These are phyloP conservation scores for Emericellopsis atlantica DNA, from an alignment of 2,329 filamentous ascomycete genomes.

Conservation along the genomic window DNA sequence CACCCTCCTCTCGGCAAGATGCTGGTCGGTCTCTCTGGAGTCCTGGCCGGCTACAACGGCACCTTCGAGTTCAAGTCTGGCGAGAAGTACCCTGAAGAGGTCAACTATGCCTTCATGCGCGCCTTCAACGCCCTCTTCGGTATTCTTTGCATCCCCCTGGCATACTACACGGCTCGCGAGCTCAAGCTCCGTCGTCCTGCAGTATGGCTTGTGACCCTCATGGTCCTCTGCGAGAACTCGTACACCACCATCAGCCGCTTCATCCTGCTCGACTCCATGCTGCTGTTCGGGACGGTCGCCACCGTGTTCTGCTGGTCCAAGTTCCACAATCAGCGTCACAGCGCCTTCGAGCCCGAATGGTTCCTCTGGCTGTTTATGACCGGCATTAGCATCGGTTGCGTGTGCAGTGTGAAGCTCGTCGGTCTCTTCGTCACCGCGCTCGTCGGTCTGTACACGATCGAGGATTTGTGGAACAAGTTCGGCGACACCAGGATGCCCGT, in stretches of 20 bases:
- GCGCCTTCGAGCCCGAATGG: constrained; percentile 86
- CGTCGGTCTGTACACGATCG: constrained; percentile 87
- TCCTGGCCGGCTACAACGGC: constrained; percentile 94
- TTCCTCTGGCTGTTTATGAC: constrained; percentile 90
- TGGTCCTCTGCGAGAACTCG: constrained; percentile 98
- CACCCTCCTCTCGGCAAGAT: constrained; percentile 97
- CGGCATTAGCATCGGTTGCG: constrained; percentile 90
- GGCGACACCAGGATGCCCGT: constrained; percentile 85
- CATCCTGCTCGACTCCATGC: constrained; percentile 96
- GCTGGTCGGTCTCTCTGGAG: constrained; percentile 91
- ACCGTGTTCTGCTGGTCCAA: constrained; percentile 96
- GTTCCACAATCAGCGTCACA: constrained; percentile 78
- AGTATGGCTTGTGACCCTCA: constrained; percentile 89
- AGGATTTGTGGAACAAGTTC: constrained; percentile 98
- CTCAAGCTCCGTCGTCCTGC: constrained; percentile 75
- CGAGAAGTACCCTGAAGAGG: constrained; percentile 82
- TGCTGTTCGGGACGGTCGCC: constrained; percentile 96
- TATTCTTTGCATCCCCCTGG: constrained; percentile 80
- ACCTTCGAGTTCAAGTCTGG: constrained; percentile 99
- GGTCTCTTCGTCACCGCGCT: constrained; percentile 91
- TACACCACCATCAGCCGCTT: constrained; percentile 98
- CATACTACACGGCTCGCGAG: constrained; percentile 90
- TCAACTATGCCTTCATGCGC: constrained; percentile 98
- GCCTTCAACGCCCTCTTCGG: constrained; percentile 95
- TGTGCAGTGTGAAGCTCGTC: constrained; percentile 97